Conservation (phyloP, 768 basidiomycete genomes). For the Suillus clintonianus region DNA sequence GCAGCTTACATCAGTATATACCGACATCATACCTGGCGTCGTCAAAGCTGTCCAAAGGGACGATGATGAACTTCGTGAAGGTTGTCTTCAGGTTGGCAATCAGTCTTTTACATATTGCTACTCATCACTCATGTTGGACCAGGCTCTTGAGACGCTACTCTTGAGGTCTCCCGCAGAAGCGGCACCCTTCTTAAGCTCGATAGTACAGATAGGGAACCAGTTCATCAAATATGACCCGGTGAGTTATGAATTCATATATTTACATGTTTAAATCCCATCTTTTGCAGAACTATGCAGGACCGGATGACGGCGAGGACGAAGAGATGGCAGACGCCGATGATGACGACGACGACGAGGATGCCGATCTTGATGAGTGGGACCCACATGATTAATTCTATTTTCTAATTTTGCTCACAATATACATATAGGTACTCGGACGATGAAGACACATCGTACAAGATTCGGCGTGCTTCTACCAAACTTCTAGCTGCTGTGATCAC, state of each 20-base stretch:
- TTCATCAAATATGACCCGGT: constrained; percentile 95
- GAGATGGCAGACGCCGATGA: constrained; percentile 57
- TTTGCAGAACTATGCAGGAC: constrained; percentile 76
- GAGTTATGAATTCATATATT: constrained; percentile 5
- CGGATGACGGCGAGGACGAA: constrained; percentile 64
- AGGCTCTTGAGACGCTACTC: constrained; percentile 86
- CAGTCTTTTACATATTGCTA: not conserved
- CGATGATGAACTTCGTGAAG: constrained; percentile 85
- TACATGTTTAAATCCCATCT: constrained; percentile 6
- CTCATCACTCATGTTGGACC: constrained; percentile 18
- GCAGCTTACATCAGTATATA: constrained; percentile 61
- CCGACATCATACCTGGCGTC: constrained; percentile 68
- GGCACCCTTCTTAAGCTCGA: constrained; percentile 65
- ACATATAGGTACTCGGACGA: constrained; percentile 86
- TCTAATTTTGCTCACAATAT: constrained; percentile 1
- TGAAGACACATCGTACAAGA: constrained; percentile 97
- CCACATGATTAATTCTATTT: not conserved
- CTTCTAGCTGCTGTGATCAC: constrained; percentile 81
- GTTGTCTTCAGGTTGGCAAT: constrained; percentile 64
- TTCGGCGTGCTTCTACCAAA: constrained; percentile 91
- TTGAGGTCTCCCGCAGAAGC: constrained; percentile 84
- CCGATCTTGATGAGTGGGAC: constrained; percentile 75
- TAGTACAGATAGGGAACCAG: constrained; percentile 70
- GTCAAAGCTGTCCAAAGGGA: constrained; percentile 69
- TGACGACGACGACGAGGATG: constrained; percentile 81